Evolutionary conservation across 345 rosid species (phyloP).

Genomic region (Trapa bicornis): DNA sequence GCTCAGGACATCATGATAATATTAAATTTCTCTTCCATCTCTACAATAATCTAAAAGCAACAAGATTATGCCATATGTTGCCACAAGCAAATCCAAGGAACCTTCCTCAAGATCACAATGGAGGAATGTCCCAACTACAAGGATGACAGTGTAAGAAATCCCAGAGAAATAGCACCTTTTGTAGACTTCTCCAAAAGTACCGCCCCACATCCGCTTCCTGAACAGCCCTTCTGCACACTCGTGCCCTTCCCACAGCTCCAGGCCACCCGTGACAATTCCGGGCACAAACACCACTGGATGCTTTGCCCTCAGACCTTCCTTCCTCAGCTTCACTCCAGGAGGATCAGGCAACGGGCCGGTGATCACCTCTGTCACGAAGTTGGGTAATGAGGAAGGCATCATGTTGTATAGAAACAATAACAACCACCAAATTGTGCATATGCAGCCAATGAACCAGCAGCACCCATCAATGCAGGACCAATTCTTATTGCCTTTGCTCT

Average conservation of each 20-base stretch:
- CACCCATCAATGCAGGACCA: slow-evolving; percentile 90
- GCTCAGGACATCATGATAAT: not conserved
- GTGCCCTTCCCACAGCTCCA: slow-evolving; percentile 94
- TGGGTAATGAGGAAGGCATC: slow-evolving; percentile 80
- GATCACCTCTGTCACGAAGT: slow-evolving; percentile 80
- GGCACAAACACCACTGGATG: slow-evolving; percentile 94
- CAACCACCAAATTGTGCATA: slow-evolving; percentile 81
- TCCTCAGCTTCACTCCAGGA: slow-evolving; percentile 70
- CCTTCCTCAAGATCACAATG: not conserved
- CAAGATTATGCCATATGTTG: not conserved
- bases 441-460: slow-evolving; percentile 80
- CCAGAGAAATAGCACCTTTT: slow-evolving; percentile 41
- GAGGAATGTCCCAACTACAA: not conserved
- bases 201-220: slow-evolving; percentile 95
- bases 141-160: not conserved
- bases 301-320: slow-evolving; percentile 66
- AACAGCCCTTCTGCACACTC: slow-evolving; percentile 84
- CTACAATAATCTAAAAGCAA: not conserved
- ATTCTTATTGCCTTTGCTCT: slow-evolving; percentile 5
- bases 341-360: slow-evolving; percentile 92
- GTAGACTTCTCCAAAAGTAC: slow-evolving; percentile 92
- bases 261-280: slow-evolving; percentile 89
- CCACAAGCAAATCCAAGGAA: not conserved
- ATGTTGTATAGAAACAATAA: slow-evolving; percentile 73
- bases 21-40: not conserved